Conservation (phyloP, 2,329 filamentous ascomycete species). For the Penicillium concentricum region DNA sequence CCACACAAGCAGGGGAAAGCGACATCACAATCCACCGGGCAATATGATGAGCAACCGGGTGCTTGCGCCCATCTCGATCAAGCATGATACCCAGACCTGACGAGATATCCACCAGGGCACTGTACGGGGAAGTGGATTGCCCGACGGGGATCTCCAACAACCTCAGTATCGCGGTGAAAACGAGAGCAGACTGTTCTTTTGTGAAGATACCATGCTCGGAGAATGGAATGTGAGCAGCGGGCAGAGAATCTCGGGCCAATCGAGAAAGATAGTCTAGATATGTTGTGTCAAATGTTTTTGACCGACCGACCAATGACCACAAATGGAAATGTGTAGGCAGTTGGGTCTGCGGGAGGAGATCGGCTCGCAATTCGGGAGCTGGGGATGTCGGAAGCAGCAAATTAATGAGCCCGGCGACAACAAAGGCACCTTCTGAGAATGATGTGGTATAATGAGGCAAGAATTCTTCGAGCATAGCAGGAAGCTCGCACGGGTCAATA, state of each 20-base stretch:
- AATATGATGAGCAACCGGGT: conserved; percentile 87
- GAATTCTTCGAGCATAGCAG: conserved; percentile 76
- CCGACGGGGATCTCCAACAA: conserved; percentile 94
- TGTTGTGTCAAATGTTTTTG: conserved; percentile 79
- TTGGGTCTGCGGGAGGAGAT: conserved; percentile 84
- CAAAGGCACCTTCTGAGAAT: conserved; percentile 86
- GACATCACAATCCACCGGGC: conserved; percentile 93
- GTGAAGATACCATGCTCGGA: conserved; percentile 88
- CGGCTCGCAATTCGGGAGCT: conserved; percentile 62
- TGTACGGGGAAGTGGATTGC: conserved; percentile 91
- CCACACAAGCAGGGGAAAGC: conserved; percentile 77
- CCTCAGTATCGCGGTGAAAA: conserved; percentile 88
- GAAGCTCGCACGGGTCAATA: conserved; percentile 84
- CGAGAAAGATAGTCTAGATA: conserved; percentile 90
- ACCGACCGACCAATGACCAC: conserved; percentile 90
- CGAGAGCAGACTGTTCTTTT: conserved; percentile 82
- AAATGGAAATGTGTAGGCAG: conserved; percentile 94
- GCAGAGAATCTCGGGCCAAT: conserved; percentile 78
- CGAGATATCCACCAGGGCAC: conserved; percentile 72
- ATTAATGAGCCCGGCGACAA: conserved; percentile 85
- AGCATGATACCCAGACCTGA: conserved; percentile 81
- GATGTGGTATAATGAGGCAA: conserved; percentile 90
- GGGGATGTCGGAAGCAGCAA: conserved; percentile 82
- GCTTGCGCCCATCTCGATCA: conserved; percentile 90
- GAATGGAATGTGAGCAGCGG: conserved; percentile 73